These are phyloP conservation scores for Euryodendron excelsum DNA, from an alignment of 148 eudicot species.

Conservation along the genomic window DNA sequence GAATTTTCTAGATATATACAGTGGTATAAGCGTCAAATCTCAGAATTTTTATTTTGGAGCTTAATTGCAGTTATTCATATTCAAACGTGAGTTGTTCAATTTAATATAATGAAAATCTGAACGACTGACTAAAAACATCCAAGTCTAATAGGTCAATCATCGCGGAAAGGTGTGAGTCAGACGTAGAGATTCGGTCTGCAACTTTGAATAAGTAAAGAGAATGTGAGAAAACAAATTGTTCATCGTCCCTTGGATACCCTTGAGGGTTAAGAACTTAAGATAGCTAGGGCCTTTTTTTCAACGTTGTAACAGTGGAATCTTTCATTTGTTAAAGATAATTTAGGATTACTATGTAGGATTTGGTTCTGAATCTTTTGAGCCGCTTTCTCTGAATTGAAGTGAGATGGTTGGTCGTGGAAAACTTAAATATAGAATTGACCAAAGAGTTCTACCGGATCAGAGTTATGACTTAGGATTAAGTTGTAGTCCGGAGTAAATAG, in stretches of 20 bases:
- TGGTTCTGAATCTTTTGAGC: not conserved
- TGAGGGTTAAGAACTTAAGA: not conserved
- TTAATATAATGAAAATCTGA: not conserved
- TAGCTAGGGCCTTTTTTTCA: not conserved
- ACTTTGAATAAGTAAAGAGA: conserved; percentile 17
- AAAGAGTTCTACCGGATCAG: not conserved
- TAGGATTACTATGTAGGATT: not conserved
- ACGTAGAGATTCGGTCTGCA: conserved; percentile 29
- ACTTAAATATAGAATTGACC: not conserved
- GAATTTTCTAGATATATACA: conserved; percentile 9
- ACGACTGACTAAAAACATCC: not conserved
- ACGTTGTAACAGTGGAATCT: not conserved
- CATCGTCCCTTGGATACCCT: conserved; percentile 20
- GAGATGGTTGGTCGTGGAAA: not conserved
- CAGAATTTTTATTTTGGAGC: too few species aligned
- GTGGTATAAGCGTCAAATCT: too few species aligned
- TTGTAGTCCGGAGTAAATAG: too few species aligned
- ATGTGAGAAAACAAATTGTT: conserved; percentile 12
- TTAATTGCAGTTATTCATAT: not conserved
- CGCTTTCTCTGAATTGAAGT: not conserved
- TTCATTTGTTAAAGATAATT: not conserved
- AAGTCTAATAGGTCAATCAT: conserved; percentile 14
- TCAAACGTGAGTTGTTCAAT: conserved; percentile 15
- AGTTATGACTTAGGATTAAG: too few species aligned
- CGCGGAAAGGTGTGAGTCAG: conserved; percentile 24